phyloP scores from a whole-genome alignment of 495 filamentous ascomycete genomes.

The Lophiostoma macrostomum region DNA sequence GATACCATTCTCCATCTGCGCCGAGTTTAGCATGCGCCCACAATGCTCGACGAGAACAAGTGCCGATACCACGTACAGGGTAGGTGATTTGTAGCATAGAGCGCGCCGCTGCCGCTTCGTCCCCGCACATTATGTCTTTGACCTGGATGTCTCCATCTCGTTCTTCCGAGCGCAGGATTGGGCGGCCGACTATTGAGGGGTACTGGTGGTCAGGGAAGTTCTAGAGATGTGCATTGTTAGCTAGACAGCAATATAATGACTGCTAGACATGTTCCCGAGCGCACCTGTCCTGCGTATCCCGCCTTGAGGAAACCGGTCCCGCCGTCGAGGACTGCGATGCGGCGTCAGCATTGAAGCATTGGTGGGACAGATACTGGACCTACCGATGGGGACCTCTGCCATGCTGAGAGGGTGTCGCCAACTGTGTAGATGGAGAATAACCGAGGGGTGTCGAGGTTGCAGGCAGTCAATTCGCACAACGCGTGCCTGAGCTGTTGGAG shows the following conservation, averaged over 20 bases:
- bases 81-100: constrained; percentile 98
- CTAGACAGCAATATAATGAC: neutral
- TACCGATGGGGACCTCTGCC: constrained; percentile 74
- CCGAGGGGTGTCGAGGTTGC: neutral
- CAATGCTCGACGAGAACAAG: neutral
- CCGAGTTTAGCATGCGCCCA: constrained; percentile 23
- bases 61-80: constrained; percentile 56
- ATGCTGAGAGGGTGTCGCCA: constrained; percentile 42
- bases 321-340: constrained; percentile 86
- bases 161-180: constrained; percentile 95
- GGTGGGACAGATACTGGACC: constrained; percentile 34
- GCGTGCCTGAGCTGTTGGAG: constrained; percentile 23
- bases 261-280: constrained; percentile 19
- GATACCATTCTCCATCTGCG: constrained; percentile 97
- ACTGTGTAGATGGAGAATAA: neutral
- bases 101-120: constrained; percentile 92
- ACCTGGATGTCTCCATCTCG: constrained; percentile 71
- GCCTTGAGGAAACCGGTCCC: constrained; percentile 99
- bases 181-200: constrained; percentile 96
- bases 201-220: constrained; percentile 99
- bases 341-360: constrained; percentile 34
- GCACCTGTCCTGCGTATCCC: constrained; percentile 87
- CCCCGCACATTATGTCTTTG: constrained; percentile 99
- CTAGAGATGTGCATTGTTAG: constrained; percentile 42
- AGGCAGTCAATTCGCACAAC: constrained; percentile 7